Base-by-base conservation (phyloP, 2,329 filamentous ascomycete genomes). In the Paracorniculantispora psalliotae region DNA sequence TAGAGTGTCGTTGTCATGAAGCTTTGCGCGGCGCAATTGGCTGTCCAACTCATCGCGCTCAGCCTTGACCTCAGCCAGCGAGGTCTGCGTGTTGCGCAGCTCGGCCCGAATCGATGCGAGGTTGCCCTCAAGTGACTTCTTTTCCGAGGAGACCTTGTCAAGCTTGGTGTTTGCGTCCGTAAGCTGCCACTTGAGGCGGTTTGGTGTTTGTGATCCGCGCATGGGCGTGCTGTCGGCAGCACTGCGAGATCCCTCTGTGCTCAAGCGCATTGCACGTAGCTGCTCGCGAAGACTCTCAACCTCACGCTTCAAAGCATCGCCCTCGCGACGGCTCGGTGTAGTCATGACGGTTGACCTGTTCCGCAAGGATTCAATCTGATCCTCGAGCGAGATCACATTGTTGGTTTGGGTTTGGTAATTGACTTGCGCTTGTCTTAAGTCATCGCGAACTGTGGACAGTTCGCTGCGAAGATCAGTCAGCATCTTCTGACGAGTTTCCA, bases 301-400 rank as follows among this genome's bases (percentile, higher is more conserved):
- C 59, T 72, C 70, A 8, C 62, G 56, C 59, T 59, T 63, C 35
- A 63, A 59, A 48, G 59, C 63, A 37, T 67, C 65, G 65, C 64
- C 39, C 77, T 73, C 57, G 17, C 33, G 48, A 26, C 59, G 59
- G 49, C 28, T 21, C 9, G 58, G 52, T 10, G 59, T 52, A n/a
- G 53, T 30, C n/a, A 48, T 49, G 30, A 37, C 23, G 10, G 26
- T 12, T 19, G 46, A n/a, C n/a, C 25, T 48, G 15, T 28, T 59
- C 9, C 59, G 59, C 25, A 47, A 25, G 4, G 30, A 15, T 56
- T 90, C 86, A n/a, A 91, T 79, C 68, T 92, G 89, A 63, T 92
- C 89, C 68, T 92, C 88, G 21, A 92, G 71, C 8, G 81, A 80
- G 59, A 88, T 83, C 2, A 86, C 77, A 69, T 86, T 90, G 63